Base-by-base conservation (phyloP, 2,329 filamentous ascomycete genomes). In the Dactylellina sp. region DNA sequence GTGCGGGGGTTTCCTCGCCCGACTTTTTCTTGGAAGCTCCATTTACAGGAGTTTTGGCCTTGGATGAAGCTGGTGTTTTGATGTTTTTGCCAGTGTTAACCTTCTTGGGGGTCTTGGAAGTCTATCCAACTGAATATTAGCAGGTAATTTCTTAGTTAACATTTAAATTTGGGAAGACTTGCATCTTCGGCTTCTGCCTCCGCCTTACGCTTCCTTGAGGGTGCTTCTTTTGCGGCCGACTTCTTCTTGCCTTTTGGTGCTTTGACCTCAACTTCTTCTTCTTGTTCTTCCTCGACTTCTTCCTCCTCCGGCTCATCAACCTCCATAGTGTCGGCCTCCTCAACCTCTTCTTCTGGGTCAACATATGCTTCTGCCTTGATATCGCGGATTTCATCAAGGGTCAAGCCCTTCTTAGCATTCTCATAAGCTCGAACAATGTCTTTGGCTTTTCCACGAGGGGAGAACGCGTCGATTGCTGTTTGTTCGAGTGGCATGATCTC, bases 381-480 rank as follows among this genome's bases (percentile, higher is more conserved):
- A 11, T 88, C 85, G 84, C 97, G 97, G 85, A 93, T 98, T 82
- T 91, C 87, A 2, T 89, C 84, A 35, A 99, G 83, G 63, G 91
- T 87, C 78, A 97, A 87, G 60, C 89, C 86, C 80, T 97, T 89
- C 12, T 89, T 85, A 9, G 93, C 94, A 71, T 97, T 86, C 75
- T 88, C 82, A 82, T 93, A 96, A 0, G 95, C 95, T 46, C 87
- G 86, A 80, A 90, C 85, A 4, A 99, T 84, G 71, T 88, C 85
- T 83, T 96, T 96, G 84, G 91, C 89, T 83, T 96, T 96, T 66
- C 83, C 82, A 76, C 90, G 87, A 60, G 89, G 89, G 59, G 91
- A 84, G 44, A 87, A 84, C 22, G 89, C 84, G 60, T 88, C 87
- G 76, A 93, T 89, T 24, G 89, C 88, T 59, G 90, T 88, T 12